Evolutionary conservation across 139 green algal genomes (phyloP).

Genomic region (Tetraselmis chui): DNA sequence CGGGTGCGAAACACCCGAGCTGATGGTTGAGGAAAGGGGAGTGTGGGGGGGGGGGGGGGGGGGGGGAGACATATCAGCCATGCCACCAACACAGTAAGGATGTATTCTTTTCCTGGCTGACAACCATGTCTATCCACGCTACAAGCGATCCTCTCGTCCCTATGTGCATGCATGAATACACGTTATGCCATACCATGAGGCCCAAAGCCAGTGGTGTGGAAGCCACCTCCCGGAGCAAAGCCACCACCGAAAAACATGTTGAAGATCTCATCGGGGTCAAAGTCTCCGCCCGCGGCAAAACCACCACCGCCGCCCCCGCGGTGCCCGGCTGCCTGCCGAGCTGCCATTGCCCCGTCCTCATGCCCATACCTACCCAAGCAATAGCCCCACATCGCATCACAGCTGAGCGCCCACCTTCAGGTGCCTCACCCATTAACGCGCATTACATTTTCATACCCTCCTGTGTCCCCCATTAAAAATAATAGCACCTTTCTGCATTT

Average conservation of each 20-base stretch:
- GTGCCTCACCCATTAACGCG: too few relatives aligned
- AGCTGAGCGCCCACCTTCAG: too few relatives aligned
- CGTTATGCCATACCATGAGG: neutral
- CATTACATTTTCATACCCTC: slow-evolving; percentile 28
- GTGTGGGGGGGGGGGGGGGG: too few relatives aligned
- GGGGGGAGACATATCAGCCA: too few relatives aligned
- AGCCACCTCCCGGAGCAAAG: neutral
- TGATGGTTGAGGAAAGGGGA: neutral
- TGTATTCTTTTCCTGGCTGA: neutral
- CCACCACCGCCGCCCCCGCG: slow-evolving; percentile 6
- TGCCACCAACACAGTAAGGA: neutral
- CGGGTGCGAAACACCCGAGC: slow-evolving; percentile 24
- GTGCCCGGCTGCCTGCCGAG: slow-evolving; percentile 12
- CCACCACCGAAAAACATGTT: slow-evolving; percentile 57
- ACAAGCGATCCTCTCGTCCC: too few relatives aligned
- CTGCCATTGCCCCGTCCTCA: neutral
- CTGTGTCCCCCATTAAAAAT: slow-evolving; percentile 5
- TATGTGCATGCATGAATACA: neutral
- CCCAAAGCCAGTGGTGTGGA: slow-evolving; percentile 12
- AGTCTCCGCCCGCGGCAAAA: slow-evolving; percentile 18
- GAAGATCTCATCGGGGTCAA: slow-evolving; percentile 56
- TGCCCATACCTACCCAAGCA: neutral
- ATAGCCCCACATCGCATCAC: too few relatives aligned
- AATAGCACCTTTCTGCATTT: too few relatives aligned
- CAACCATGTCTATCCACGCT: too few relatives aligned